Evolutionary conservation across 2,329 filamentous ascomycete genomes (phyloP).

Genomic region (Remersonia thermophila): DNA sequence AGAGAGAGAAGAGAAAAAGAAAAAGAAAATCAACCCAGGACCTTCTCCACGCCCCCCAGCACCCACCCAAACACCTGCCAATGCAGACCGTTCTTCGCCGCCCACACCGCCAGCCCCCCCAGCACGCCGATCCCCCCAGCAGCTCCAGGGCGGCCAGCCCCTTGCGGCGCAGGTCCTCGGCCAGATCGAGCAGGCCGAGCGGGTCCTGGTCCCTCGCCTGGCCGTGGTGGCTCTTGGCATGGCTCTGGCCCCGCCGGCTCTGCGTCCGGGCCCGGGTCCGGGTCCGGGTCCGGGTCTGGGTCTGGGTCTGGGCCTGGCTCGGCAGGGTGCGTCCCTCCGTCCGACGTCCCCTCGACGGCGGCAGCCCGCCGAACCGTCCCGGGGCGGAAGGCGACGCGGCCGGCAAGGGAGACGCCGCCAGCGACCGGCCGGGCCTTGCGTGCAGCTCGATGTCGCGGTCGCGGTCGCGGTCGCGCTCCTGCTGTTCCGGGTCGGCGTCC

Average conservation of each 20-base stretch:
- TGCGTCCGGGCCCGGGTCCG: slow-evolving; percentile 2
- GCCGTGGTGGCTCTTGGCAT: slow-evolving; percentile 22
- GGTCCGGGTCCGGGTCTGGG: slow-evolving; percentile 1
- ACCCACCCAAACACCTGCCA: too few relatives aligned
- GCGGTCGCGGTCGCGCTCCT: neutral
- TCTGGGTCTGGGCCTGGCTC: too few relatives aligned
- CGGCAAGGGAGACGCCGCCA: too few relatives aligned
- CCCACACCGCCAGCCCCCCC: slow-evolving; percentile 57
- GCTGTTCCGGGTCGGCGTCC: slow-evolving; percentile 17
- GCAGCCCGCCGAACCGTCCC: too few relatives aligned
- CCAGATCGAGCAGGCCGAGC: slow-evolving; percentile 60
- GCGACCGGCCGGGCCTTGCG: too few relatives aligned
- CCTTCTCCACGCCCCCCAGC: too few relatives aligned
- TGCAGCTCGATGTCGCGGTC: neutral
- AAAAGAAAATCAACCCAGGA: too few relatives aligned
- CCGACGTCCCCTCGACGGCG: too few relatives aligned
- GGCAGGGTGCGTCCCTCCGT: too few relatives aligned
- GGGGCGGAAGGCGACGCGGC: too few relatives aligned
- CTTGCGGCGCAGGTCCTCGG: slow-evolving; percentile 50
- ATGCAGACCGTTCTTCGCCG: slow-evolving; percentile 25
- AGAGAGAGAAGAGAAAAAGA: too few relatives aligned
- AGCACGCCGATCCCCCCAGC: slow-evolving; percentile 62
- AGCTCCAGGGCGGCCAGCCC: slow-evolving; percentile 60
- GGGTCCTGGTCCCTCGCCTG: slow-evolving; percentile 47
- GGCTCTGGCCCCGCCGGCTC: slow-evolving; percentile 19